Conservation (phyloP, 345 rosid species). For the Lepidium aucheri region DNA sequence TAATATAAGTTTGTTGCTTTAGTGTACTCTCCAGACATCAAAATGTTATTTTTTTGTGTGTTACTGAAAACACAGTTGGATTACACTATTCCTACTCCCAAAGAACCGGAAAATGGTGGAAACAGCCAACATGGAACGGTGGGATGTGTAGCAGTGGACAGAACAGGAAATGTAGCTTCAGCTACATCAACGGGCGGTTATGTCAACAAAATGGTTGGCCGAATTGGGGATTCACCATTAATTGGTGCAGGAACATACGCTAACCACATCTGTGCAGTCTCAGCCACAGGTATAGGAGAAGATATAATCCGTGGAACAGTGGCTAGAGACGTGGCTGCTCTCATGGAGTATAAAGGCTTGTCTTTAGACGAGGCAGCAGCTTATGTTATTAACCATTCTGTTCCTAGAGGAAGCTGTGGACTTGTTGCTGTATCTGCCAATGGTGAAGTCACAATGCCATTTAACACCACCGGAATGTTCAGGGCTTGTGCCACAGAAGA, state of each 20-base stretch:
- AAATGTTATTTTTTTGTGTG: neutral
- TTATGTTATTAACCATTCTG: slow-evolving; percentile 44
- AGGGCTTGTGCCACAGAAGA: slow-evolving; percentile 94
- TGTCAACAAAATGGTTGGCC: slow-evolving; percentile 94
- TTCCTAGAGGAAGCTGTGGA: slow-evolving; percentile 60
- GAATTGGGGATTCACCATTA: slow-evolving; percentile 89
- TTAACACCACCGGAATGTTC: slow-evolving; percentile 81
- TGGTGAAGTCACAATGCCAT: slow-evolving; percentile 83
- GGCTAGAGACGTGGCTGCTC: slow-evolving; percentile 90
- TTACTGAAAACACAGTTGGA: slow-evolving; percentile 44
- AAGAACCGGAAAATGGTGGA: slow-evolving; percentile 24
- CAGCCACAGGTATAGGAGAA: slow-evolving; percentile 94
- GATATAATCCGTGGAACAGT: slow-evolving; percentile 71
- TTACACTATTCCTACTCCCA: slow-evolving; percentile 47
- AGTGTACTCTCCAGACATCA: neutral
- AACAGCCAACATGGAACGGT: slow-evolving; percentile 80
- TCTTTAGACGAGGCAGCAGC: slow-evolving; percentile 77
- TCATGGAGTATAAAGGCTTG: slow-evolving; percentile 83
- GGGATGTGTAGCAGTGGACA: slow-evolving; percentile 93
- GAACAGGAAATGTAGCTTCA: slow-evolving; percentile 63
- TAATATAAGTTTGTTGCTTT: neutral
- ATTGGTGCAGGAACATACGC: slow-evolving; percentile 95
- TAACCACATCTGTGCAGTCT: slow-evolving; percentile 75
- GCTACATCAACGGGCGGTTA: slow-evolving; percentile 93
- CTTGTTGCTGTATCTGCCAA: slow-evolving; percentile 77